Base-by-base conservation (phyloP, 805 yeast genomes). In the Hanseniaspora pseudoguilliermondii region DNA sequence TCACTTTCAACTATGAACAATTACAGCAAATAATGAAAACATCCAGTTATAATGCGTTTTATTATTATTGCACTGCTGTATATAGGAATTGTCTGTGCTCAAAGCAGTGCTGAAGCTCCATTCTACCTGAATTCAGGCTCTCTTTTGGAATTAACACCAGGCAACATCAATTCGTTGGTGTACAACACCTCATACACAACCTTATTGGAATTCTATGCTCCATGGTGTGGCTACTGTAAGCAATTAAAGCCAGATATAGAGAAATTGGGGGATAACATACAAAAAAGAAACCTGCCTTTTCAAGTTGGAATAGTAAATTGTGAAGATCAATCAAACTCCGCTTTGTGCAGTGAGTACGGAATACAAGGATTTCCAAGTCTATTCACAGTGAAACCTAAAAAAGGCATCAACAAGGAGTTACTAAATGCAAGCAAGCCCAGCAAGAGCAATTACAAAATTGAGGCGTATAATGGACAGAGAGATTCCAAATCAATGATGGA, bases 201-300 rank as follows among this genome's bases (percentile, higher is more conserved):
- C 1, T 70, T 89, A 20, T 89, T 88, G 23, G 89, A 89, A 71
- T 90, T 90, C 69, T 90, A 84, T 68, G 97, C 97, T 5, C 96
- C 97, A 40, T 90, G 97, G 97, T 91, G 98, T 73, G 96, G 97
- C 5, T 88, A 91, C 69, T 91, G 98, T 70, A 77, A 82, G 63
- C 76, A 80, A 57, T 71, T 91, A 51, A 78, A 81, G 57, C 82
- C 84, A 3, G 80, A 79, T 1, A 84, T 75, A 67, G 71, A 73
- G 49, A 82, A 82, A 64, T 79, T 83, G 15, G 95, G 86, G 7
- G 78, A 77, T 52, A 67, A 71, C 32, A 71, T 86, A 7, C 11
- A 32, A 2, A 47, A 50, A 25, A 41, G 51, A 23, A 76, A 77
- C 32, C 79, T 78, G 7, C 69, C 78, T 50, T 77, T 78, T 8